Evolutionary conservation across 495 filamentous ascomycete species (phyloP), one percentile per base, ranked within the genome.

Genomic region (Xylaria cubensis): DNA sequence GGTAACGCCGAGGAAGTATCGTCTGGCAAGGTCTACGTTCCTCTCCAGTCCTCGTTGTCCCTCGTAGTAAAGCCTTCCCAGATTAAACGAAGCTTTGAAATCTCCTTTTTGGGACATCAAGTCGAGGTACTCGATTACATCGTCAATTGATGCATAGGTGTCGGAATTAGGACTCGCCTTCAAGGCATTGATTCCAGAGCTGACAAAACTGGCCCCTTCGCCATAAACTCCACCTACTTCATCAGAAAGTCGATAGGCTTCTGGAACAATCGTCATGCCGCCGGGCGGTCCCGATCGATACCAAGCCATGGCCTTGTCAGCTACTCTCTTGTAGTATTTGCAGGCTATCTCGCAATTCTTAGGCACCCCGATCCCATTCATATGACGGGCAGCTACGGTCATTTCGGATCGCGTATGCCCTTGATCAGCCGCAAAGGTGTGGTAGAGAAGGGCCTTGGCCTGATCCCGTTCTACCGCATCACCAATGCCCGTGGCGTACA

Each of bases 61-160:
- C 70, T 98, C 95, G 75, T 98, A 98, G 75, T 97, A 90, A 71
- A 98, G 88, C 70, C 92, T 90, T 24, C 93, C 96, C 0, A 99
- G 85, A 67, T 91, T 94, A 79, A 94, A 97, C 0, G 94, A 97
- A 4, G 96, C 94, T 76, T 94, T 96, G 72, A 97, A 87, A 74
- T 98, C 94, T 7, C 95, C 95, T 77, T 98, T 98, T 71, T 94
- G 89, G 8, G 94, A 94, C 90, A 98, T 92, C 64, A 98, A 84
- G 79, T 98, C 94, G 75, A 98, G 83, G 74, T 97, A 99, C 80
- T 99, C 96, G 67, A 98, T 87, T 21, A 98, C 90, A 81, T 98
- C 95, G 70, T 98, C 96, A 58, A 98, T 86, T 17, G 93, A 92
- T 3, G 94, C 93, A 69, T 95, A 90, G 0, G 89, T 86, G 73